These are phyloP conservation scores for Exobasidium rhododendri DNA, from an alignment of 1,284 basidiomycete species.

Conservation along the genomic window DNA sequence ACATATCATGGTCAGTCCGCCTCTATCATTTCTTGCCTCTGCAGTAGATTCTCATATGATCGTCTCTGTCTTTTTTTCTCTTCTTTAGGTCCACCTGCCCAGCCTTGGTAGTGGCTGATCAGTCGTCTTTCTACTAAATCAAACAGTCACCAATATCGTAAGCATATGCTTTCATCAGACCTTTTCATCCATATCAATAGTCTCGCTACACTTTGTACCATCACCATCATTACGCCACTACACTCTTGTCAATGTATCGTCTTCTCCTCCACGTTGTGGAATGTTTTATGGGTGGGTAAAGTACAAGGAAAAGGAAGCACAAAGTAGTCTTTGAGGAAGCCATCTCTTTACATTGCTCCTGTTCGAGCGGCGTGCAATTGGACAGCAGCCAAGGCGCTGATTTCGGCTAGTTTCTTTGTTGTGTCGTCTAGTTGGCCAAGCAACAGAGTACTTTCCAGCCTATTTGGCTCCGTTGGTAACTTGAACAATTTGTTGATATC, in stretches of 20 bases:
- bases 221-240: too few relatives aligned
- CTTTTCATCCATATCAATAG: too few relatives aligned
- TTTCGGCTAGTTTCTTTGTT: conserved; percentile 54
- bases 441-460: conserved; percentile 75
- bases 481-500: conserved; percentile 63
- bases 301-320: too few relatives aligned
- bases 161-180: too few relatives aligned
- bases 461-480: conserved; percentile 75
- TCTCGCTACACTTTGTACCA: too few relatives aligned
- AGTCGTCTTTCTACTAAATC: too few relatives aligned
- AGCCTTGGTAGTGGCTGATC: neutral
- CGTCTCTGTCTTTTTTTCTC: neutral
- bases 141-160: too few relatives aligned
- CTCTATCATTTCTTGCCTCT: neutral
- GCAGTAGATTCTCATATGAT: too few relatives aligned
- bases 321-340: too few relatives aligned
- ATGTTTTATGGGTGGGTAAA: too few relatives aligned
- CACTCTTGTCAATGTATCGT: too few relatives aligned
- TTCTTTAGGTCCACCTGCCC: neutral
- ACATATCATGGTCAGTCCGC: neutral
- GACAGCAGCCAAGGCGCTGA: conserved; percentile 59
- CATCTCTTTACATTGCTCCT: conserved; percentile 27
- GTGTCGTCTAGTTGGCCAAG: conserved; percentile 55
- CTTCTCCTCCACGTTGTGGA: too few relatives aligned
- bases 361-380: conserved; percentile 50